Evolutionary conservation across 768 basidiomycete species (phyloP), one percentile per base, ranked within the genome.

Genomic region (Suillus paluster): DNA sequence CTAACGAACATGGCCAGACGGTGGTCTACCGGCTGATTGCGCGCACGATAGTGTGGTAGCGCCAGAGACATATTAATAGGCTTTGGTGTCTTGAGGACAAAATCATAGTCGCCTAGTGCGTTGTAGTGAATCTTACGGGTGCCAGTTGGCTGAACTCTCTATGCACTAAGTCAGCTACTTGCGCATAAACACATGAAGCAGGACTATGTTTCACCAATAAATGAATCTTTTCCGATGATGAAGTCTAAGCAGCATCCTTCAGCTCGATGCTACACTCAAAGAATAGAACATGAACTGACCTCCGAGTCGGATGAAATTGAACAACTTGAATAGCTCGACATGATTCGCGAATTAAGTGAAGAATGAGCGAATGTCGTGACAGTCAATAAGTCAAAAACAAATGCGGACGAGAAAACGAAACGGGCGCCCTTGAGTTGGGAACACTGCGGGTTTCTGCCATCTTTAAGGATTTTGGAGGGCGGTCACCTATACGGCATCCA

Each of bases 11-110:
- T 88, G 70, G 83, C 82, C 78, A 92, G 79, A 44, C 88, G 87
- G 73, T 92, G 86, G 44, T 86, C 83, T 33, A 89, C 72, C 0
- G 91, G 91, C 68, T 92, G 90, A 66, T 85, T 78, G 41, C 85
- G 84, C 12, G 91, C 90, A 45, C 91, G 90, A 69, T 91, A 91
- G 69, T 92, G 91, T 2, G 91, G 91, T 50, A 93, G 79, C 25
- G 85, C 82, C 53, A 93, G 83, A 25, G 87, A 85, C 57, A 90
- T 69, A 68, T 92, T 88, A 61, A 91, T 77, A 12, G 86, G 75
- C 38, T 78, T 72, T 60, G 79, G 74, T 12, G 81, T 79, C 17
- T 81, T 79, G 63, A 89, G 83, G 65, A 90, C 77, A 68, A 86
- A 89, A 69, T 92, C 91, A 84, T 88, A 90, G 62, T 85, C 82